Percentiles rank a stretch among this genome's conserved stretches.
These are phyloP conservation scores for Oryza coarctata DNA, from an alignment of 176 grass and related monocot species.

Conservation along the genomic window DNA sequence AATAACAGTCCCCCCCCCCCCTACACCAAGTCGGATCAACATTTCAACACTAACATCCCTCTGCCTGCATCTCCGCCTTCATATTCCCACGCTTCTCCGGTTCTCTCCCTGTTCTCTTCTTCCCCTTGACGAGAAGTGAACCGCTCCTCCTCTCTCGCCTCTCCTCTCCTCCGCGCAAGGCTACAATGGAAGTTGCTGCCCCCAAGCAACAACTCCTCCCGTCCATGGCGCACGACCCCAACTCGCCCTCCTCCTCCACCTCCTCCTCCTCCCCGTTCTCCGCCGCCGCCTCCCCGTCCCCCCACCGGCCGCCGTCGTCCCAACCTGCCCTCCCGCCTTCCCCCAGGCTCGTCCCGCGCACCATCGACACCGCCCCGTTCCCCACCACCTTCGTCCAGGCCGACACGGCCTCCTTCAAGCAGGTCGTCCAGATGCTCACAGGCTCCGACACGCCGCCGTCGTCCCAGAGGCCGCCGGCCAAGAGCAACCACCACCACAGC, in stretches of 20 bases:
- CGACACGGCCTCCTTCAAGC: slow-evolving; percentile 76
- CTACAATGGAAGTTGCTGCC: slow-evolving; percentile 47
- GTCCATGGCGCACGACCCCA: slow-evolving; percentile 26
- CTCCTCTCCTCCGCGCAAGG: slow-evolving; percentile 2
- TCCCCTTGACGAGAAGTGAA: neutral
- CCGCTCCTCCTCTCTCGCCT: neutral
- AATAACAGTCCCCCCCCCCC: neutral
- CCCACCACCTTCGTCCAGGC: slow-evolving; percentile 84
- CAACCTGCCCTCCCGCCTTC: slow-evolving; percentile 8
- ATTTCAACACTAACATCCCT: neutral
- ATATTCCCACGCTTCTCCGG: slow-evolving; percentile 37
- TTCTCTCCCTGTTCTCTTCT: neutral
- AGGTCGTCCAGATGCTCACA: slow-evolving; percentile 86
- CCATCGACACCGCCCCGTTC: slow-evolving; percentile 75
- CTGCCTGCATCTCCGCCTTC: slow-evolving; percentile 19
- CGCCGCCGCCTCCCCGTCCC: slow-evolving; percentile 3
- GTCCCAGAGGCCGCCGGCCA: slow-evolving; percentile 34
- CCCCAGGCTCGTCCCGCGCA: slow-evolving; percentile 49
- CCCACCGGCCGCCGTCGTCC: neutral
- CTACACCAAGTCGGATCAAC: neutral
- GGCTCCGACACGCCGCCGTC: slow-evolving; percentile 40
- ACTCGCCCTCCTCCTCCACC: slow-evolving; percentile 35
- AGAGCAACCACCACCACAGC: slow-evolving; percentile 3
- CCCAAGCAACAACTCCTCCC: slow-evolving; percentile 38
- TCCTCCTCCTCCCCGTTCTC: slow-evolving; percentile 20